These are phyloP conservation scores for Adansonia grandidieri DNA, from an alignment of 441 rosid genomes.

Conservation along the genomic window DNA sequence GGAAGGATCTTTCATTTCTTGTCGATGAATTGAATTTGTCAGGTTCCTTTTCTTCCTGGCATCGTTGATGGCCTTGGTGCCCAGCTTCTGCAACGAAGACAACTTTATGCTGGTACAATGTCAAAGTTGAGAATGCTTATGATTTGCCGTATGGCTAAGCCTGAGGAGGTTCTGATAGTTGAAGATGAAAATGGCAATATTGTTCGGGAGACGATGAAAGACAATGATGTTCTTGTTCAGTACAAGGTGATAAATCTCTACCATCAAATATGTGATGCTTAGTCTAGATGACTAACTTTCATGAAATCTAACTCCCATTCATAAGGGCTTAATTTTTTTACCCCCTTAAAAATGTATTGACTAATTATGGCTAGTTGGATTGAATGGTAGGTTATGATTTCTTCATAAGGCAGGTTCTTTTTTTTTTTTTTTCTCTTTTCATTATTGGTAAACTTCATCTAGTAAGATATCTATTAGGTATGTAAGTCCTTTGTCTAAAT, in stretches of 20 bases:
- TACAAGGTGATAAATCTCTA: constrained; percentile 68
- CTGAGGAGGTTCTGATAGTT: constrained; percentile 98
- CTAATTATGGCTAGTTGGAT: neutral
- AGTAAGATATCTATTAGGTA: neutral
- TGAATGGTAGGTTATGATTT: neutral
- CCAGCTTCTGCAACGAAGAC: constrained; percentile 84
- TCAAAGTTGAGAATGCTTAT: constrained; percentile 93
- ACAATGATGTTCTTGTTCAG: constrained; percentile 99
- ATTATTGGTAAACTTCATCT: neutral
- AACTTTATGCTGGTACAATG: constrained; percentile 87
- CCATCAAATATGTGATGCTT: neutral
- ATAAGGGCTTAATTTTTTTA: neutral
- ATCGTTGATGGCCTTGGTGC: constrained; percentile 92
- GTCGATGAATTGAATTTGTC: constrained; percentile 35
- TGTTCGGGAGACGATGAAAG: constrained; percentile 99
- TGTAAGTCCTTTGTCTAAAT: neutral
- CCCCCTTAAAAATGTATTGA: neutral
- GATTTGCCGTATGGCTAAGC: constrained; percentile 99
- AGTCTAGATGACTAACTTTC: neutral
- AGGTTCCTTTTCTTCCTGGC: constrained; percentile 78
- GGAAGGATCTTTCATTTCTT: constrained; percentile 30
- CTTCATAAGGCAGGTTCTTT: neutral
- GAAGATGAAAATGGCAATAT: constrained; percentile 99
- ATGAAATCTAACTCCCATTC: neutral
- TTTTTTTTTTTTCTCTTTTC: neutral